phyloP scores from a whole-genome alignment of 768 basidiomycete species.

The Xerocomus spinulosus region DNA sequence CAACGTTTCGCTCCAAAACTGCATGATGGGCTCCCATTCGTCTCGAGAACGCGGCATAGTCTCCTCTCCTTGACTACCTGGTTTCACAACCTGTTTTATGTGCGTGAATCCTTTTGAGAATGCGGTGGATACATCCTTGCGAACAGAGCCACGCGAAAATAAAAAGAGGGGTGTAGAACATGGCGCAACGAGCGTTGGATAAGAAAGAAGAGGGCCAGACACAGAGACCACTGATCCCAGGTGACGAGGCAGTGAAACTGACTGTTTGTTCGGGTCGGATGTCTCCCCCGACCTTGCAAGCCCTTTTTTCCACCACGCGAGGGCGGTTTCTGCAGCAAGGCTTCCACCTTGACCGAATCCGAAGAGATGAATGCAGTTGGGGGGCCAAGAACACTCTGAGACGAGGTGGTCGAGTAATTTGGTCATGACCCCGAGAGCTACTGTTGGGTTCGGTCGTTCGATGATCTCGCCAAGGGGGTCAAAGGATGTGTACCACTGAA shows the following conservation, averaged over 20 bases:
- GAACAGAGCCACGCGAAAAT: slow-evolving; percentile 48
- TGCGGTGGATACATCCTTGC: slow-evolving; percentile 42
- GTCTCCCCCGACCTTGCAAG: slow-evolving; percentile 1
- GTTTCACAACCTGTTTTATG: slow-evolving; percentile 47
- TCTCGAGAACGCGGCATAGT: slow-evolving; percentile 75
- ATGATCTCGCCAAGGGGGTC: slow-evolving; percentile 73
- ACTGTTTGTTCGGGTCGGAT: slow-evolving; percentile 8
- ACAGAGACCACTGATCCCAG: slow-evolving; percentile 68
- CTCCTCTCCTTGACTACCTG: slow-evolving; percentile 27
- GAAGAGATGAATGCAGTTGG: slow-evolving; percentile 72
- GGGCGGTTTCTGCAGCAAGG: slow-evolving; percentile 63
- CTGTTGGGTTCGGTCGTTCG: slow-evolving; percentile 65
- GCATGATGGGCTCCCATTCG: slow-evolving; percentile 84
- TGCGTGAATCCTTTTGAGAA: slow-evolving; percentile 57
- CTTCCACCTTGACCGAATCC: slow-evolving; percentile 88
- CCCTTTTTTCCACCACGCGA: slow-evolving; percentile 51
- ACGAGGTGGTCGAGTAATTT: slow-evolving; percentile 54
- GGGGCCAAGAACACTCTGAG: slow-evolving; percentile 59
- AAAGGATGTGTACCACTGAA: slow-evolving; percentile 85
- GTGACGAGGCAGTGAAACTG: slow-evolving; percentile 13
- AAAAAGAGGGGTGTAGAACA: slow-evolving; percentile 62
- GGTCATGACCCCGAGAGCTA: slow-evolving; percentile 54
- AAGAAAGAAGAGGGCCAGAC: slow-evolving; percentile 72
- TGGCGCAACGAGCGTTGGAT: slow-evolving; percentile 52
- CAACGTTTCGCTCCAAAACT: slow-evolving; percentile 76